These are phyloP conservation scores for Venturia pyrina DNA, from an alignment of 2,329 filamentous ascomycete genomes.

Conservation along the genomic window DNA sequence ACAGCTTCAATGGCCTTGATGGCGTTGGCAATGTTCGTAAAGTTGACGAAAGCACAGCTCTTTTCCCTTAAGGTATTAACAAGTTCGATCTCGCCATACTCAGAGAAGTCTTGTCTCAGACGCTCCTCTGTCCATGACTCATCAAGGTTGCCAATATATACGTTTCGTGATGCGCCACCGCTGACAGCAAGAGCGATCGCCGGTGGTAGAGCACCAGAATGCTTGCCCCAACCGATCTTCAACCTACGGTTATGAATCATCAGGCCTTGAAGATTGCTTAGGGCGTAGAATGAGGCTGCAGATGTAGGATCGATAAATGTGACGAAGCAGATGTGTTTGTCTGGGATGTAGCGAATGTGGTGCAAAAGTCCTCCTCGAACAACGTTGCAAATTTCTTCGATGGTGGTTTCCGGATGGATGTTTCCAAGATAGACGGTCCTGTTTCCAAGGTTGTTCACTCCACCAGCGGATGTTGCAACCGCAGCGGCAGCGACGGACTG, in stretches of 20 bases:
- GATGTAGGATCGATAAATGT: conserved; percentile 98
- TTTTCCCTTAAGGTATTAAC: conserved; percentile 96
- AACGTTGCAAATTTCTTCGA: conserved; percentile 99
- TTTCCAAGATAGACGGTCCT: conserved; percentile 96
- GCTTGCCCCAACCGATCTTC: conserved; percentile 99
- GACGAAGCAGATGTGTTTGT: conserved; percentile 99
- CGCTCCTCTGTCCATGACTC: conserved; percentile 97
- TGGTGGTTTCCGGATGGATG: conserved; percentile 96
- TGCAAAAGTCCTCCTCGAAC: conserved; percentile 91
- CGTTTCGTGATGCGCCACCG: conserved; percentile 93
- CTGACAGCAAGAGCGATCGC: conserved; percentile 94
- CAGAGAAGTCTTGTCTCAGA: conserved; percentile 89
- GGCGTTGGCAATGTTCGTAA: conserved; percentile 98
- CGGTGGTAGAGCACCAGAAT: conserved; percentile 89
- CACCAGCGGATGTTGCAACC: conserved; percentile 90
- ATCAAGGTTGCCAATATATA: conserved; percentile 95
- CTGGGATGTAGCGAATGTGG: conserved; percentile 97
- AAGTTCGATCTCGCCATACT: conserved; percentile 95
- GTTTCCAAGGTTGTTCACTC: conserved; percentile 95
- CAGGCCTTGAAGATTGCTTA: conserved; percentile 92
- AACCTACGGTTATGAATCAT: conserved; percentile 98
- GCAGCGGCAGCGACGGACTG: conserved; percentile 95
- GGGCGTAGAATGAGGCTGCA: conserved; percentile 91
- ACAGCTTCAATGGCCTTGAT: conserved; percentile 99
- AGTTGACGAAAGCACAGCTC: conserved; percentile 99